These are phyloP conservation scores for Ampelocalamus luodianensis DNA, from an alignment of 176 grass and related monocot species.

Conservation along the genomic window DNA sequence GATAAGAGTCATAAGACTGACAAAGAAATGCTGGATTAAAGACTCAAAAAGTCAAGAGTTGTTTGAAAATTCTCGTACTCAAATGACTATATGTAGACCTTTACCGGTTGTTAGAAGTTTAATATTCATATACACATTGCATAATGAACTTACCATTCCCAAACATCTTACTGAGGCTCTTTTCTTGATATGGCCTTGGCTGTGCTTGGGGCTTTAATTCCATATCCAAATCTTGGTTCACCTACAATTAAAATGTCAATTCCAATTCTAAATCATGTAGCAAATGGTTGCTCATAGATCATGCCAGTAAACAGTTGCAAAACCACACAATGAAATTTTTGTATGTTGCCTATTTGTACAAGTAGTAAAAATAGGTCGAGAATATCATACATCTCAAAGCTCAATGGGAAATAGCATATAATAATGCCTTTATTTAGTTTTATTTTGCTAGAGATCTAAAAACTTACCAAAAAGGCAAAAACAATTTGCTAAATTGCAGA, in stretches of 20 bases:
- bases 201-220: constrained; percentile 85
- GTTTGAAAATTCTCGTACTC: background rate
- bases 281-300: background rate
- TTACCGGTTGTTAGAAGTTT: constrained; percentile 29
- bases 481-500: background rate
- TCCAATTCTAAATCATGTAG: constrained; percentile 20
- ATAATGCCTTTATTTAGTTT: constrained; percentile 15
- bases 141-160: constrained; percentile 73
- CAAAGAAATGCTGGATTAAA: background rate
- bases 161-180: constrained; percentile 99
- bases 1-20: background rate
- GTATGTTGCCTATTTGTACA: background rate
- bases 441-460: background rate
- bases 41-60: background rate
- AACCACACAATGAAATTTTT: background rate
- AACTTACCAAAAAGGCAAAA: background rate
- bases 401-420: constrained; percentile 4
- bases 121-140: constrained; percentile 2
- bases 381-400: background rate
- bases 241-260: constrained; percentile 52
- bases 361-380: constrained; percentile 11
- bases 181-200: constrained; percentile 97
- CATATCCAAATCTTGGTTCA: constrained; percentile 88
- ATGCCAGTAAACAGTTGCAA: background rate
- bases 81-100: constrained; percentile 19